phyloP scores from a whole-genome alignment of 805 yeast genomes.

The Candida ortonii region DNA sequence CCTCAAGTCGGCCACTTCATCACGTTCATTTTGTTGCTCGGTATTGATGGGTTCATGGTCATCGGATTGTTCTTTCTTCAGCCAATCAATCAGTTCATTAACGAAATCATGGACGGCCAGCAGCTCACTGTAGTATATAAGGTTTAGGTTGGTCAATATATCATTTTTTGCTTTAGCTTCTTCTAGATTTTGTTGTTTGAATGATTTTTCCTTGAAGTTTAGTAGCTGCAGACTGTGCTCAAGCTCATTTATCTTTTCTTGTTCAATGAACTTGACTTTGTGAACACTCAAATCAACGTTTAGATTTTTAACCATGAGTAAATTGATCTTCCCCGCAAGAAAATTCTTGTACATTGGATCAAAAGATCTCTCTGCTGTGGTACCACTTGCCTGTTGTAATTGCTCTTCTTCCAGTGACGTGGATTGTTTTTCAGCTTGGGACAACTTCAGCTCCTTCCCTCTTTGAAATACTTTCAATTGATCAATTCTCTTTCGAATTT shows the following conservation, averaged over 20 bases:
- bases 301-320: slow-evolving; percentile 25
- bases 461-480: slow-evolving; percentile 21
- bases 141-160: slow-evolving; percentile 25
- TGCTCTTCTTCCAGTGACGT: slow-evolving; percentile 5
- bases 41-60: slow-evolving; percentile 7
- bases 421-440: slow-evolving; percentile 9
- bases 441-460: slow-evolving; percentile 10
- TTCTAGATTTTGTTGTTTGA: slow-evolving; percentile 16
- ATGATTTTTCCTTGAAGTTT: slow-evolving; percentile 27
- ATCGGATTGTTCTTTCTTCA: slow-evolving; percentile 8
- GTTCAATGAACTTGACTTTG: slow-evolving; percentile 27
- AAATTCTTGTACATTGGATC: slow-evolving; percentile 3
- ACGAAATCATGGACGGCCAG: slow-evolving; percentile 29
- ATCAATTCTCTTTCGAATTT: slow-evolving; percentile 23
- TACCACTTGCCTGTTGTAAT: not conserved
- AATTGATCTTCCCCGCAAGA: slow-evolving; percentile 16
- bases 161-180: slow-evolving; percentile 33
- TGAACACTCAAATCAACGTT: slow-evolving; percentile 23
- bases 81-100: slow-evolving; percentile 17
- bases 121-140: slow-evolving; percentile 31
- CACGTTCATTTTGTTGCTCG: slow-evolving; percentile 6
- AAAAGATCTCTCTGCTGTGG: not conserved
- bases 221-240: slow-evolving; percentile 32
- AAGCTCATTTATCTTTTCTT: slow-evolving; percentile 24
- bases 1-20: slow-evolving; percentile 15